Conservation (phyloP, 805 yeast genomes). For the Candida mattraensis region DNA sequence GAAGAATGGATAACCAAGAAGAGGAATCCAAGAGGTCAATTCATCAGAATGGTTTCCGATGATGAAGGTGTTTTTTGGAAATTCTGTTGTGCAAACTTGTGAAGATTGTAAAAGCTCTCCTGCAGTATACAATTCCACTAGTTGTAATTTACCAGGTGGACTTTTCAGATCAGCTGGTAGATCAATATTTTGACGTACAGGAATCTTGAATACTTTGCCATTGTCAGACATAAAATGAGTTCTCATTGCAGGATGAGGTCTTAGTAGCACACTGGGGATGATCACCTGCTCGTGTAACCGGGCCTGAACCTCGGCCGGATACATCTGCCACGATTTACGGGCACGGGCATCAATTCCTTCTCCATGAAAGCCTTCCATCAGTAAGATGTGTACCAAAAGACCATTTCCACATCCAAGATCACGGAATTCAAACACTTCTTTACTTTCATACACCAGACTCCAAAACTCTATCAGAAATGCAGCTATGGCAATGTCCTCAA, state of each 20-base stretch:
- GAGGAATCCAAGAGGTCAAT: slow-evolving; percentile 92
- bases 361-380: slow-evolving; percentile 79
- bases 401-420: slow-evolving; percentile 98
- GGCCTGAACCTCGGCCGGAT: slow-evolving; percentile 61
- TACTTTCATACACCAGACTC: slow-evolving; percentile 47
- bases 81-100: slow-evolving; percentile 61
- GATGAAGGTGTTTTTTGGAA: slow-evolving; percentile 69
- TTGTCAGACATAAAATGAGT: slow-evolving; percentile 57
- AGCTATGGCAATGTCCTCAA: slow-evolving; percentile 94
- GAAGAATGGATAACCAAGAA: slow-evolving; percentile 81
- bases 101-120: slow-evolving; percentile 50
- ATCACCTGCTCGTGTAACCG: slow-evolving; percentile 73
- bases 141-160: slow-evolving; percentile 36
- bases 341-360: slow-evolving; percentile 87
- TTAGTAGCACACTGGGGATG: slow-evolving; percentile 70
- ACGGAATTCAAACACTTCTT: slow-evolving; percentile 61
- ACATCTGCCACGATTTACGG: slow-evolving; percentile 82
- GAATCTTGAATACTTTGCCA: slow-evolving; percentile 59
- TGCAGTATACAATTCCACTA: slow-evolving; percentile 57
- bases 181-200: slow-evolving; percentile 33
- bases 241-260: slow-evolving; percentile 66
- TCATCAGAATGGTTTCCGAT: slow-evolving; percentile 97
- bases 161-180: slow-evolving; percentile 23
- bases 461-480: slow-evolving; percentile 90
- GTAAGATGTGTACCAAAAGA: slow-evolving; percentile 69